Conservation (phyloP, 306 rosid species). For the Calophaca sinica region DNA sequence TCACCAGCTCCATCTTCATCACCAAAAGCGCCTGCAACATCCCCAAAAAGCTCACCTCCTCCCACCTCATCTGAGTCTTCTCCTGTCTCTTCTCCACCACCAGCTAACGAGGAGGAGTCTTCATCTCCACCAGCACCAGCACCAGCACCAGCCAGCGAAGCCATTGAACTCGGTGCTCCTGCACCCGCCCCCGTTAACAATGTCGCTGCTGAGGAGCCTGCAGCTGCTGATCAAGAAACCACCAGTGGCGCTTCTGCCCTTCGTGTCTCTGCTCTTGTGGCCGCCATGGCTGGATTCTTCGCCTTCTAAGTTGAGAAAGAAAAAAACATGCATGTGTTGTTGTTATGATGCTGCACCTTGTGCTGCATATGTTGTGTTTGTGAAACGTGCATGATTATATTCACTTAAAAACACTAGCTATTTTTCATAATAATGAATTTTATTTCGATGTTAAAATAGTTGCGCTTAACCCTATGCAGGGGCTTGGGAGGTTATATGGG, state of each 20-base stretch:
- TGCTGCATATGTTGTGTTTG: background rate
- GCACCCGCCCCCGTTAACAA: background rate
- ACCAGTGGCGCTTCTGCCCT: slow-evolving; percentile 31
- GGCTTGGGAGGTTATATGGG: no score
- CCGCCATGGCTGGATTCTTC: slow-evolving; percentile 42
- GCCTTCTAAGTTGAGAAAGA: slow-evolving; percentile 46
- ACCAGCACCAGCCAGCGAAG: slow-evolving; percentile 46
- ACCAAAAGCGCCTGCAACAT: background rate
- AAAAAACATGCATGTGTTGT: background rate
- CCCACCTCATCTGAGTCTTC: background rate
- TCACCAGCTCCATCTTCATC: slow-evolving; percentile 35
- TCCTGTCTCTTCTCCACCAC: slow-evolving; percentile 24
- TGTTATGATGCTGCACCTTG: background rate
- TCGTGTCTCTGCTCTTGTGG: slow-evolving; percentile 13
- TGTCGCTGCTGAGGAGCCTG: background rate
- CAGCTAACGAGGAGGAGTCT: slow-evolving; percentile 20
- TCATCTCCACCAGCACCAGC: slow-evolving; percentile 59
- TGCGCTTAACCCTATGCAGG: no score
- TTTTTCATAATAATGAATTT: no score
- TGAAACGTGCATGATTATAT: background rate
- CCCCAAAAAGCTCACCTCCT: background rate
- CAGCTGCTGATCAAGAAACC: slow-evolving; percentile 20
- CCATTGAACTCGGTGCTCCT: slow-evolving; percentile 28
- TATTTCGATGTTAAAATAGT: no score
- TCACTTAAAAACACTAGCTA: no score